These are phyloP conservation scores for Peronospora farinosa DNA, from an alignment of 352 stramenopile genomes.

Conservation along the genomic window DNA sequence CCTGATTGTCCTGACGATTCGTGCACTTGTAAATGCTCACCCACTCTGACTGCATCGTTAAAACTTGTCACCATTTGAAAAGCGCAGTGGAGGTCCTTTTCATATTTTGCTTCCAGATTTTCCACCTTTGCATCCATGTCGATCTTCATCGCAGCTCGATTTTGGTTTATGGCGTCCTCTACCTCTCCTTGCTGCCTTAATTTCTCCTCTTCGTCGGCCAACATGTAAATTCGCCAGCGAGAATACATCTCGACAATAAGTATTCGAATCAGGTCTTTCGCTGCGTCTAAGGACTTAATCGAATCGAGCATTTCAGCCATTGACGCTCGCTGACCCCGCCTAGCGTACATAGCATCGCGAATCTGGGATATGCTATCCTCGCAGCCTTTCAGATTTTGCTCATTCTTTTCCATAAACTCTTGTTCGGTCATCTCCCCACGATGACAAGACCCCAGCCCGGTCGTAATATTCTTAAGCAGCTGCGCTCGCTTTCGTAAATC, in stretches of 20 bases:
- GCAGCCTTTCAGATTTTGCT: slow-evolving; percentile 43
- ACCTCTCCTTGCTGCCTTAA: slow-evolving; percentile 14
- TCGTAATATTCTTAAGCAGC: slow-evolving; percentile 45
- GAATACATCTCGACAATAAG: slow-evolving; percentile 51
- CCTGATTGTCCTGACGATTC: slow-evolving; percentile 14
- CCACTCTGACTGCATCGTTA: slow-evolving; percentile 11
- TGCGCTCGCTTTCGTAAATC: slow-evolving; percentile 44
- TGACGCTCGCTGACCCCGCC: slow-evolving; percentile 15
- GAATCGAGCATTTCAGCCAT: slow-evolving; percentile 37
- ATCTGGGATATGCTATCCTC: slow-evolving; percentile 61
- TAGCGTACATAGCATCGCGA: slow-evolving; percentile 32
- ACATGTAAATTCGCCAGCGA: slow-evolving; percentile 40
- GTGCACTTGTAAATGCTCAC: slow-evolving; percentile 10
- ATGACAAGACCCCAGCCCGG: slow-evolving; percentile 26
- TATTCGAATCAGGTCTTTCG: slow-evolving; percentile 43
- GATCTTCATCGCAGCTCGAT: slow-evolving; percentile 10
- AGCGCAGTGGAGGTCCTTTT: slow-evolving; percentile 28
- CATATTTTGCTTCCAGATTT: slow-evolving; percentile 25
- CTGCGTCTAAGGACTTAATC: slow-evolving; percentile 36
- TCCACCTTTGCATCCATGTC: slow-evolving; percentile 29
- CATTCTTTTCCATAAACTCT: slow-evolving; percentile 49
- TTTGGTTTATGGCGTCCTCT: slow-evolving; percentile 8
- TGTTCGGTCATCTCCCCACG: slow-evolving; percentile 35
- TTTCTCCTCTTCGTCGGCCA: slow-evolving; percentile 25
- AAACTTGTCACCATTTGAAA: slow-evolving; percentile 37